A percentile compares a stretch with the other conserved stretches of the same genome.
phyloP scores from a whole-genome alignment of 106 monocot species.

The Chionographis japonica region DNA sequence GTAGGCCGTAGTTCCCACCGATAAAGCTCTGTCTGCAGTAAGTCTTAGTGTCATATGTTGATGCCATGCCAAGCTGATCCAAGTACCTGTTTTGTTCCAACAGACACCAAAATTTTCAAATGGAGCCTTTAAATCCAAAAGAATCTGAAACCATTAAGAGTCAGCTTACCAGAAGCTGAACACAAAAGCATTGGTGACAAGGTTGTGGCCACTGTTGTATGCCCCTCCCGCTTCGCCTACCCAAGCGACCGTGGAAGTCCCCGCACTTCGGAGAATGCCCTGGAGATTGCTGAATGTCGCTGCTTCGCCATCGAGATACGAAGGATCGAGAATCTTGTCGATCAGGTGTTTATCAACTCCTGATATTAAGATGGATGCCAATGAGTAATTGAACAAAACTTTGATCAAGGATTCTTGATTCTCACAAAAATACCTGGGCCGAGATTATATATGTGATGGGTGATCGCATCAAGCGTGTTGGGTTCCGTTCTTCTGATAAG shows the following conservation, averaged over 20 bases:
- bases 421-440: conserved; percentile 27
- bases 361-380: conserved; percentile 1
- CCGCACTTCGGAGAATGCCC: conserved; percentile 37
- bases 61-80: conserved; percentile 85
- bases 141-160: not conserved
- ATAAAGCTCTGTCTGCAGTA: conserved; percentile 82
- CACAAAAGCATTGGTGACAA: conserved; percentile 73
- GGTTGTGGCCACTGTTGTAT: conserved; percentile 77
- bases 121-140: not conserved
- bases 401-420: too few species aligned
- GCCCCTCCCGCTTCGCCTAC: conserved; percentile 90
- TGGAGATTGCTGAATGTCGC: conserved; percentile 56
- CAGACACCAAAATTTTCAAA: not conserved
- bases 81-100: conserved; percentile 42
- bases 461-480: conserved; percentile 31
- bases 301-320: conserved; percentile 57
- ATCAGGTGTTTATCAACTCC: conserved; percentile 71
- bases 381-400: too few species aligned
- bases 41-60: conserved; percentile 72
- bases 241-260: conserved; percentile 62
- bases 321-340: conserved; percentile 72
- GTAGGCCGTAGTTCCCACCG: conserved; percentile 85
- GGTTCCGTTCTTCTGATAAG: conserved; percentile 23
- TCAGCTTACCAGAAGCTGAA: conserved; percentile 71
- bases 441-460: conserved; percentile 54